Evolutionary conservation across 495 filamentous ascomycete genomes (phyloP).

Genomic region (Neurospora tetraspora): DNA sequence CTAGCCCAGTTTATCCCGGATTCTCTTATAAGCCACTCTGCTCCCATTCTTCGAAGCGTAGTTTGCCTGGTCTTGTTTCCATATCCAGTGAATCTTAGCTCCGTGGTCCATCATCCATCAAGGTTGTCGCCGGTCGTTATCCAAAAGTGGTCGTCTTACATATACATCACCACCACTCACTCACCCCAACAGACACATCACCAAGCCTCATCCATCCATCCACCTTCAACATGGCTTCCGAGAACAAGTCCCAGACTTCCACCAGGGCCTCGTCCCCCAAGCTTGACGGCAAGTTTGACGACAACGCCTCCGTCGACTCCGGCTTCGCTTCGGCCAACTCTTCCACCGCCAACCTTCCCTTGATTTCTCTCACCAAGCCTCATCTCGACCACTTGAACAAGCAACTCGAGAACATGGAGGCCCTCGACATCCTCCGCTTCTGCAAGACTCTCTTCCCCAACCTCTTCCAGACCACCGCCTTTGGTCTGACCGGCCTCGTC

Average conservation of each 20-base stretch:
- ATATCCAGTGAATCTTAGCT: neutral
- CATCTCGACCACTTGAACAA: conserved; percentile 86
- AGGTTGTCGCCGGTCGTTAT: neutral
- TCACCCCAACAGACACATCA: neutral
- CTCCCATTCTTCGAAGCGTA: neutral
- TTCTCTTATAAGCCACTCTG: neutral
- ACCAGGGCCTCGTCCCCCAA: conserved; percentile 26
- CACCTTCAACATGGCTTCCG: conserved; percentile 20
- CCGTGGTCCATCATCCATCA: neutral
- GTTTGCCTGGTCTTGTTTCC: neutral
- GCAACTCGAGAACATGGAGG: conserved; percentile 71
- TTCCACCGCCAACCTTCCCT: conserved; percentile 31
- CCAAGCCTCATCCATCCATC: neutral
- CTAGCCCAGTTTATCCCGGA: neutral
- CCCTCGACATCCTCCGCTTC: conserved; percentile 79
- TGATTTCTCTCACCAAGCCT: conserved; percentile 72
- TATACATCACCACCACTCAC: neutral
- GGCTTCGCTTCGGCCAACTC: conserved; percentile 75
- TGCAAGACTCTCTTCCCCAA: conserved; percentile 80
- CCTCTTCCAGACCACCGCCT: conserved; percentile 95
- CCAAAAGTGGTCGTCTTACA: neutral
- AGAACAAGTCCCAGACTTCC: conserved; percentile 14
- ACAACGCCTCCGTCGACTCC: conserved; percentile 54
- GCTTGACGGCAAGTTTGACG: conserved; percentile 20
- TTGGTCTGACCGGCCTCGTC: conserved; percentile 86